Base-by-base conservation (phyloP, 139 green algal genomes). In the Astrephomene gubernaculifera region DNA sequence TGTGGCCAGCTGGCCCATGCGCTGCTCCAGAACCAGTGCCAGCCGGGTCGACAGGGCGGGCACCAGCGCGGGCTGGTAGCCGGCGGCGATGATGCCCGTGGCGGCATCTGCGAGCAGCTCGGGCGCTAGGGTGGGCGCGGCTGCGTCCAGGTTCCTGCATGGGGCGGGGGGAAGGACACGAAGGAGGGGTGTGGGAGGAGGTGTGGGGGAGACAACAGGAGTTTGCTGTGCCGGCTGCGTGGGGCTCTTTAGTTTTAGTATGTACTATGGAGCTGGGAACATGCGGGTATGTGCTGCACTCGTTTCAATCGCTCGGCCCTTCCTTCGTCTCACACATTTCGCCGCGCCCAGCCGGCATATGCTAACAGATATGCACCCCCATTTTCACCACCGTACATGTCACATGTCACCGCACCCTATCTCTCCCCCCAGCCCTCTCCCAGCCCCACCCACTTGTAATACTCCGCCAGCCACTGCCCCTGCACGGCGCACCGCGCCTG, bases 41-140 rank as follows among this genome's bases (percentile, higher is more conserved):
- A 83, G 29, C 43, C 31, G 29, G 0, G 76, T 41, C 14, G 76
- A 60, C 76, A 83, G 76, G 39, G 39, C 45, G 39, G 76, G 76
- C 60, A 60, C 60, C 76, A 83, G 76, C 29, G 43, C 36, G 0
- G 60, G 38, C 76, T 73, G 54, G 74, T 43, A 82, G 54, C n/a
- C 74, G 38, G 36, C 10, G 25, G 17, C 45, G 25, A 21, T 33
- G 21, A 80, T 31, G 8, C 31, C 72, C 33, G 9, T 33, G 5
- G 72, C 72, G 10, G 49, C 72, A 6, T 4, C 17, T 5, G n/a
- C 72, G 49, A 80, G 45, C 49, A 68, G 31, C 7, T 39, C 31
- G 27, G 49, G 49, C 31, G 72, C 3, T 14, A 54, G 29, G 45
- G 45, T 68, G 4, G 49, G 3, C 4, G 49, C 49, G 17, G 19